Evolutionary conservation across 176 grass and related monocot species (phyloP), one percentile per base, ranked within the genome.

Genomic region (Carex parvula): DNA sequence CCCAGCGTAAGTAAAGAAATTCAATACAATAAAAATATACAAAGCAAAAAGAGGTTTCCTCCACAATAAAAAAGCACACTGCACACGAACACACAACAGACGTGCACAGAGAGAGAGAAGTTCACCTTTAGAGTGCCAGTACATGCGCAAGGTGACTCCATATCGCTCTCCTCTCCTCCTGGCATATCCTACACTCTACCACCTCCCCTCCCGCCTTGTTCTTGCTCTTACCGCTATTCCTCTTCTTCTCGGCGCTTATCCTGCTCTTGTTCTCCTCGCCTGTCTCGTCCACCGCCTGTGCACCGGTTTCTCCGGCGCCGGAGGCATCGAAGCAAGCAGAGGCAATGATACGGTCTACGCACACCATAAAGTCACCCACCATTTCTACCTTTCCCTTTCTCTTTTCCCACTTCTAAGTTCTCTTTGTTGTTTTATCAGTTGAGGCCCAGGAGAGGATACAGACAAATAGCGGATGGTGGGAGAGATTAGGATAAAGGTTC

Each of bases 121-220:
- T 17, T 72, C 29, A 99, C 97, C 93, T 99, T 99, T 69, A 99
- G 91, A 15, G 97, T 99, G 44, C 97, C 97, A 64, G 66, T 83
- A 80, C 97, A 99, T 55, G 93, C 97, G 80, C 97, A 99, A 74
- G 97, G 97, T 3, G 91, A 87, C 81, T 99, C 97, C 93, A 99
- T 95, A 63, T 91, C 90, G 64, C 39, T 41, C 81, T 99, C 97
- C 2, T 94, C 90, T 17, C 85, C 85, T 99, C 93, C 86, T 99
- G 97, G 76, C 97, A 99, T 88, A 99, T 99, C 84, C 93, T 88
- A 84, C 97, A 99, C 85, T 99, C 97, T 12, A 84, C 89, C 62
- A 81, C 50, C 61, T 79, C 87, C 21, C 87, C 91, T 64, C 56
- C 87, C 13, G 52, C 73, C 75, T 81, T 63, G 56, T 67, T 86